Evolutionary conservation across 2,329 filamentous ascomycete genomes (phyloP).

Genomic region (Malbranchea zuffiana): DNA sequence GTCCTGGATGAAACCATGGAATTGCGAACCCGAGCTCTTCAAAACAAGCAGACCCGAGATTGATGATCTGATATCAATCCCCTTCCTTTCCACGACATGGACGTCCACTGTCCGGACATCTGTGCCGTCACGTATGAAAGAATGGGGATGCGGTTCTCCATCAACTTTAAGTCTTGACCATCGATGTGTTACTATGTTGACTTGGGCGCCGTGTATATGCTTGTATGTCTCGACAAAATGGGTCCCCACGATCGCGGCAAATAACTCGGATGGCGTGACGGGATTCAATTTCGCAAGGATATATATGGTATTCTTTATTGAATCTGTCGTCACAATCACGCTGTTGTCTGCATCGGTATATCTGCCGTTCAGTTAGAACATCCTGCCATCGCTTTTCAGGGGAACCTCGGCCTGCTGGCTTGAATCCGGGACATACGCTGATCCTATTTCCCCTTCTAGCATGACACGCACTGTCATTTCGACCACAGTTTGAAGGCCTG

Average conservation of each 20-base stretch:
- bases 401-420: conserved; percentile 4
- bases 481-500: conserved; percentile 70
- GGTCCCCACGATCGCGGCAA: conserved; percentile 67
- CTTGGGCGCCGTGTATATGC: conserved; percentile 76
- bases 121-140: conserved; percentile 78
- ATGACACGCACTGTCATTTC: conserved; percentile 94
- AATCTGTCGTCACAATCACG: conserved; percentile 90
- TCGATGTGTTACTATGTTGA: conserved; percentile 72
- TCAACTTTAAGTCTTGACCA: conserved; percentile 85
- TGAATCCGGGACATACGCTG: conserved; percentile 46
- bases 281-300: conserved; percentile 90
- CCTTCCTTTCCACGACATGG: conserved; percentile 53
- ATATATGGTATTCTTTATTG: conserved; percentile 95
- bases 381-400: background rate
- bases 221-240: conserved; percentile 83
- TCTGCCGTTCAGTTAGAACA: conserved; percentile 36
- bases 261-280: conserved; percentile 86
- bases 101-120: conserved; percentile 79
- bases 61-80: conserved; percentile 64
- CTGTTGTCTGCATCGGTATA: conserved; percentile 93
- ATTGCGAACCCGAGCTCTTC: conserved; percentile 92
- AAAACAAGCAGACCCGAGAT: conserved; percentile 77
- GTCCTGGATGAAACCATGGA: conserved; percentile 87
- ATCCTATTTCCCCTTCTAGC: conserved; percentile 84
- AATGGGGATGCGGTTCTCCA: conserved; percentile 86